A percentile compares a stretch with the other conserved stretches of the same genome.
These are phyloP conservation scores for Cicer judaicum DNA, from an alignment of 306 rosid genomes.

Conservation along the genomic window DNA sequence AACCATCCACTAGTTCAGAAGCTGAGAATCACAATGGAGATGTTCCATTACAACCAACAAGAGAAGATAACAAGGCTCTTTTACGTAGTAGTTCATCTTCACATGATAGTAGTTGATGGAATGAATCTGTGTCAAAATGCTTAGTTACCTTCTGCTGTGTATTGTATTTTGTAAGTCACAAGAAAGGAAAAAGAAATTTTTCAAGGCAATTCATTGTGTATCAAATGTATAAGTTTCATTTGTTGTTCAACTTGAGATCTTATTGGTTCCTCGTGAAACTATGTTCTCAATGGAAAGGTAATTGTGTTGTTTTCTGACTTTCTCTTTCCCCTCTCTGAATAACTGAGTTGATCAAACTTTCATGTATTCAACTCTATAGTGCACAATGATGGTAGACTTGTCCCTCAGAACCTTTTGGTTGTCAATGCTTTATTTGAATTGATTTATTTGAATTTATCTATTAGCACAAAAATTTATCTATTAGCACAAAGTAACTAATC, in stretches of 20 bases:
- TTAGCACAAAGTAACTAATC: no score
- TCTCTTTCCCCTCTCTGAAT: neutral
- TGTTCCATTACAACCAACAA: slow-evolving; percentile 42
- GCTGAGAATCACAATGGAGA: slow-evolving; percentile 59
- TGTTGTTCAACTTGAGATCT: slow-evolving; percentile 52
- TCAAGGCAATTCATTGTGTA: slow-evolving; percentile 58
- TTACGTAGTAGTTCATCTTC: slow-evolving; percentile 48
- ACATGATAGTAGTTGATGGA: slow-evolving; percentile 52
- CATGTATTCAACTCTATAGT: neutral
- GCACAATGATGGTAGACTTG: no score
- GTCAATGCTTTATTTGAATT: no score
- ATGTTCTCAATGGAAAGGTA: slow-evolving; percentile 44
- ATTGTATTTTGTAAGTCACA: slow-evolving; percentile 48
- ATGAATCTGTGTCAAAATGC: slow-evolving; percentile 11
- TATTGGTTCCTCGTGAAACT: slow-evolving; percentile 45
- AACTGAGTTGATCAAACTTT: slow-evolving; percentile 15
- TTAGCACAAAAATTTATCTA: no score
- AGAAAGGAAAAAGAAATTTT: slow-evolving; percentile 41
- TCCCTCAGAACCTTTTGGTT: neutral
- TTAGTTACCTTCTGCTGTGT: slow-evolving; percentile 45
- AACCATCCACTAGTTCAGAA: slow-evolving; percentile 84
- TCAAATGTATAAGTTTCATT: slow-evolving; percentile 63
- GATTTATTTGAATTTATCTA: no score
- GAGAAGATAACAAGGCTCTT: slow-evolving; percentile 50
- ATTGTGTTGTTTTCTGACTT: slow-evolving; percentile 23